phyloP scores from a whole-genome alignment of 129 eudicot genomes.

The Flaveria trinervia region DNA sequence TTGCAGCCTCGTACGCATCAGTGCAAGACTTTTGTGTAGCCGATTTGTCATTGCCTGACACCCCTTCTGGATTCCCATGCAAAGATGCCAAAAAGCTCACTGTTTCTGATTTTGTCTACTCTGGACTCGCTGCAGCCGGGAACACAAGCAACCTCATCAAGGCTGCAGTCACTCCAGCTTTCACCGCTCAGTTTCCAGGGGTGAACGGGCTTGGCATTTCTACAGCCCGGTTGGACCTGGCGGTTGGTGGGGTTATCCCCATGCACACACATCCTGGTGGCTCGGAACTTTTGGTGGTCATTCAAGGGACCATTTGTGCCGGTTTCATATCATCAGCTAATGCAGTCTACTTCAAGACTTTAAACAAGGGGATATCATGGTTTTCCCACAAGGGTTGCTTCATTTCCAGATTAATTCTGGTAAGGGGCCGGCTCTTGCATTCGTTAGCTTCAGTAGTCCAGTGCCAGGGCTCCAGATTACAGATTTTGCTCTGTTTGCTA shows the following conservation, averaged over 20 bases:
- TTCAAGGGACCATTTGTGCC: conserved; percentile 75
- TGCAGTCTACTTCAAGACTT: conserved; percentile 50
- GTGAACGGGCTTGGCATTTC: conserved; percentile 84
- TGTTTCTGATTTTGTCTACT: conserved; percentile 59
- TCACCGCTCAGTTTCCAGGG: conserved; percentile 71
- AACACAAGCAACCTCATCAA: conserved; percentile 72
- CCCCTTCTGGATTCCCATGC: conserved; percentile 84
- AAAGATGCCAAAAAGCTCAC: conserved; percentile 51
- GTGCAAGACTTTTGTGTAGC: conserved; percentile 88
- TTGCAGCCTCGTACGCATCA: conserved; percentile 50
- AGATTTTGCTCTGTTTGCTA: conserved; percentile 74
- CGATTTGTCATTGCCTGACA: conserved; percentile 44
- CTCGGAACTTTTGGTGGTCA: conserved; percentile 66
- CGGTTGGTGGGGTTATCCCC: conserved; percentile 79
- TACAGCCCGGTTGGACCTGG: conserved; percentile 70
- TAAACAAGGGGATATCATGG: conserved; percentile 79
- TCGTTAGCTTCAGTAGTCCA: conserved; percentile 70
- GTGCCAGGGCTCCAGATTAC: conserved; percentile 80
- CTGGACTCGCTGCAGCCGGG: conserved; percentile 61
- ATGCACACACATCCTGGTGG: conserved; percentile 94
- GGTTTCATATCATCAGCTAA: conserved; percentile 82
- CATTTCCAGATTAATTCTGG: conserved; percentile 87
- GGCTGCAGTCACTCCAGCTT: conserved; percentile 93
- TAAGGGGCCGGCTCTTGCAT: conserved; percentile 43
- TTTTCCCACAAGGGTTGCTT: conserved; percentile 85